These are phyloP conservation scores for Aspergillus sp. DNA, from an alignment of 2,329 filamentous ascomycete genomes.

Conservation along the genomic window DNA sequence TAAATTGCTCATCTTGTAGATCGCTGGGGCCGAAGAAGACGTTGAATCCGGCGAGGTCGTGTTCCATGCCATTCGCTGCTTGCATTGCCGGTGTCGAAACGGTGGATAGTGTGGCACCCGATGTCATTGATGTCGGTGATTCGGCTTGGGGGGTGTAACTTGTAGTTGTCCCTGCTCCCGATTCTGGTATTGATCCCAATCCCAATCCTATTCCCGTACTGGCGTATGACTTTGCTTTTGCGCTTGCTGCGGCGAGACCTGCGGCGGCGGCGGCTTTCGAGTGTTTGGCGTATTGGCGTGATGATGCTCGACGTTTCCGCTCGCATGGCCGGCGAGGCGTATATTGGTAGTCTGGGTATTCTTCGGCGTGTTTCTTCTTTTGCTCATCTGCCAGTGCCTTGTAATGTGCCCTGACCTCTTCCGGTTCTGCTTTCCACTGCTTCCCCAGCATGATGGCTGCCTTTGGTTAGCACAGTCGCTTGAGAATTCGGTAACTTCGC, in stretches of 20 bases:
- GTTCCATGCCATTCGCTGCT: constrained; percentile 1
- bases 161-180: too few species aligned
- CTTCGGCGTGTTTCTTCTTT: constrained; percentile 34
- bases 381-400: constrained; percentile 32
- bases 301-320: constrained; percentile 40
- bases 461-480: constrained; percentile 9
- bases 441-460: constrained; percentile 36
- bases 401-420: constrained; percentile 31
- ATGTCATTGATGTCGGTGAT: constrained; percentile 4
- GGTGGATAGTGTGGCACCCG: not conserved
- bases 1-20: constrained; percentile 4
- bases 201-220: too few species aligned
- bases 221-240: not conserved
- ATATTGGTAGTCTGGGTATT: constrained; percentile 41
- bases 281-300: constrained; percentile 16
- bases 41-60: not conserved
- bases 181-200: too few species aligned
- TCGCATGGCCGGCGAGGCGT: constrained; percentile 41
- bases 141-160: not conserved
- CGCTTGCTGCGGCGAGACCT: not conserved
- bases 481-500: not conserved
- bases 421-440: constrained; percentile 35
- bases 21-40: not conserved
- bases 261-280: not conserved
- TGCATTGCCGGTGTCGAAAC: constrained; percentile 7